Conservation (phyloP, 345 rosid genomes). For the Euclidium syriacum region DNA sequence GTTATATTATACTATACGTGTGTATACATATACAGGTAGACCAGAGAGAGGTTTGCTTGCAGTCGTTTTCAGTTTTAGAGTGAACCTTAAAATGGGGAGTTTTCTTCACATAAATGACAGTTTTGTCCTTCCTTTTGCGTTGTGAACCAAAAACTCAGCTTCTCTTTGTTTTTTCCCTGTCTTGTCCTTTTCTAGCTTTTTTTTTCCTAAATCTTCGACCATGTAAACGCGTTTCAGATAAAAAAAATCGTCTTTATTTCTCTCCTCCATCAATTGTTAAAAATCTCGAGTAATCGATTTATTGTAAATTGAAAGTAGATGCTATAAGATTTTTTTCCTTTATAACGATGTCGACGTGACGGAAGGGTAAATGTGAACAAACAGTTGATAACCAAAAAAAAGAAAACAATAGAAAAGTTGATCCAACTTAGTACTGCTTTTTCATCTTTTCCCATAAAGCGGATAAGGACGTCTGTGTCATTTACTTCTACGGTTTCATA, state of each 20-base stretch:
- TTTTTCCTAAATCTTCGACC: background rate
- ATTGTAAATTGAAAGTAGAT: background rate
- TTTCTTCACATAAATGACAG: background rate
- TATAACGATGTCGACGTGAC: background rate
- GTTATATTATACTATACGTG: background rate
- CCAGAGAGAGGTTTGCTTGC: conserved; percentile 17
- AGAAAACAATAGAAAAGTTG: background rate
- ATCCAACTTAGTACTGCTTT: background rate
- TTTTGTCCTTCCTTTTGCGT: background rate
- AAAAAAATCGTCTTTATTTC: no score
- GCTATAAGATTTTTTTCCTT: background rate
- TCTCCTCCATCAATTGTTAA: background rate
- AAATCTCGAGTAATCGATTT: background rate
- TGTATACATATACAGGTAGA: conserved; percentile 8
- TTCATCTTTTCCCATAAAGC: background rate
- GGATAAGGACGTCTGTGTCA: background rate
- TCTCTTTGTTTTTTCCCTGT: background rate
- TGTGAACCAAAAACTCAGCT: background rate
- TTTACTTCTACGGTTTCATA: background rate
- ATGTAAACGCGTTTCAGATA: background rate
- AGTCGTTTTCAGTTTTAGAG: conserved; percentile 15
- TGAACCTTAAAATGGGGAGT: conserved; percentile 14
- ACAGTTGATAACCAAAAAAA: background rate
- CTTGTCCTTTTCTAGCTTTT: background rate
- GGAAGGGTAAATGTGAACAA: background rate